Evolutionary conservation across 805 yeast genomes (phyloP).

Genomic region (Myxozyma sirexii): DNA sequence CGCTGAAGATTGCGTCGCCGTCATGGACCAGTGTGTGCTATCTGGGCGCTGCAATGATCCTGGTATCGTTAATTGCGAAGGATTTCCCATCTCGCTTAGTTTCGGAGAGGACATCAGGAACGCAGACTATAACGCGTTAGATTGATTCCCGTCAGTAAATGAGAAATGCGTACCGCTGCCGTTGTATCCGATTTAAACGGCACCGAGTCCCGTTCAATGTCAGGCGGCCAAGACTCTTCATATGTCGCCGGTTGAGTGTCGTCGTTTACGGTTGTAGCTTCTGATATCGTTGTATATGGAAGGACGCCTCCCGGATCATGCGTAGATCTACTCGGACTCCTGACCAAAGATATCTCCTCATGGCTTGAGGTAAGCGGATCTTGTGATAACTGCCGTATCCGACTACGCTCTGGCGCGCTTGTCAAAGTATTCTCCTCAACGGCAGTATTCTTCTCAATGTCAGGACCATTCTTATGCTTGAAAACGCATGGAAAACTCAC

Average conservation of each 20-base stretch:
- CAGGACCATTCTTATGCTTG: too few species aligned
- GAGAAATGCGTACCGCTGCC: neutral
- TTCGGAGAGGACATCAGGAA: too few species aligned
- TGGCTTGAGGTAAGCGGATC: neutral
- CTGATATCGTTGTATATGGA: neutral
- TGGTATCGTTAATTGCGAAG: too few species aligned
- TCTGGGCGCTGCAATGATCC: too few species aligned
- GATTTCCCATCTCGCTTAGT: too few species aligned
- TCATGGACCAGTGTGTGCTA: too few species aligned
- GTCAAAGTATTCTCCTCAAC: neutral
- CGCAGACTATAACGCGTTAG: neutral
- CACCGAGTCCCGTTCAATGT: too few species aligned
- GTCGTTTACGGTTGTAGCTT: too few species aligned
- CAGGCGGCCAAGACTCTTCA: too few species aligned
- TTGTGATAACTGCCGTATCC: neutral
- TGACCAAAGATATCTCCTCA: neutral
- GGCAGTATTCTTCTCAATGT: neutral
- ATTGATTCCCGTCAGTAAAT: too few species aligned
- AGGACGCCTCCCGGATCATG: constrained; percentile 4
- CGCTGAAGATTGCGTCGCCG: neutral
- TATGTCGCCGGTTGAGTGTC: too few species aligned
- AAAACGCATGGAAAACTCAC: neutral
- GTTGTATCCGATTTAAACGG: too few species aligned
- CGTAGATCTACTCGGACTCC: neutral
- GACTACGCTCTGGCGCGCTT: neutral